Conservation (phyloP, 306 rosid genomes). For the Malus fusca region DNA sequence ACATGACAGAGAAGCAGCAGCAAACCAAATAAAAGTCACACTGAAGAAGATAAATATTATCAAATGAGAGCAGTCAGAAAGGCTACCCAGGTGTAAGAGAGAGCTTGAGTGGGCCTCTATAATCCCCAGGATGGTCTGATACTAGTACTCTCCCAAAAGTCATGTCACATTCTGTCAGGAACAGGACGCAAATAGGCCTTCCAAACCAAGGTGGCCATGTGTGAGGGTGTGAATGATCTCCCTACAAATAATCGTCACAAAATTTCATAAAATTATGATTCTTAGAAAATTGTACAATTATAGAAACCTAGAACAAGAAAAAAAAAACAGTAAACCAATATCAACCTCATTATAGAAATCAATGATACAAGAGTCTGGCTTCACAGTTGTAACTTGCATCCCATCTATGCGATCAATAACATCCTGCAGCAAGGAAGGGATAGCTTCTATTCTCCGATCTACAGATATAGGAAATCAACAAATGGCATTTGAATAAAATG, state of each 20-base stretch:
- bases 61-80: conserved; percentile 8
- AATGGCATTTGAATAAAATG: not conserved
- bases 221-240: conserved; percentile 88
- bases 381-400: conserved; percentile 53
- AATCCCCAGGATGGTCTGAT: conserved; percentile 76
- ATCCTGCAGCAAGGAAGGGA: conserved; percentile 76
- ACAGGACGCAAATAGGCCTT: conserved; percentile 66
- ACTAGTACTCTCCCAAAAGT: conserved; percentile 61
- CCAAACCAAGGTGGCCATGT: conserved; percentile 77
- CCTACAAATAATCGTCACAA: conserved; percentile 33
- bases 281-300: conserved; percentile 10
- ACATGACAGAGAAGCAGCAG: not conserved
- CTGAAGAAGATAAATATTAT: not conserved
- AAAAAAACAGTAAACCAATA: conserved; percentile 1
- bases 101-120: conserved; percentile 56
- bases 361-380: conserved; percentile 86
- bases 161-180: conserved; percentile 84
- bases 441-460: conserved; percentile 70
- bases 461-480: conserved; percentile 23
- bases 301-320: not conserved
- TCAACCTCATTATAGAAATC: conserved; percentile 85
- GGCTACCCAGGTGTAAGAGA: conserved; percentile 80
- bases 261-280: conserved; percentile 17
- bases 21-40: not conserved
- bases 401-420: conserved; percentile 52